phyloP scores from a whole-genome alignment of 1,139 yeast species.

The Yamadazyma blattariae region DNA sequence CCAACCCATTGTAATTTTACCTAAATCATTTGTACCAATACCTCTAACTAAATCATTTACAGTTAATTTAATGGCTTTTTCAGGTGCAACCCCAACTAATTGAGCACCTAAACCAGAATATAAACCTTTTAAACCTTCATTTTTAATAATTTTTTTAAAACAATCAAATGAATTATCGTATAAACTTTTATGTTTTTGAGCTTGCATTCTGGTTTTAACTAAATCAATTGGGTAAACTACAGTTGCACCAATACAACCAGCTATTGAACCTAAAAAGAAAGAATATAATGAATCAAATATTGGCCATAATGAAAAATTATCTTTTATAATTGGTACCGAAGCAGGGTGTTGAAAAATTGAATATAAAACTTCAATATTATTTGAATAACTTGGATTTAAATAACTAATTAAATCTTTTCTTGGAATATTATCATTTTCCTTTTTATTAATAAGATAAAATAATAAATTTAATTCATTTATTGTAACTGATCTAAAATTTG shows the following conservation, averaged over 20 bases:
- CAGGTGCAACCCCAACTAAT: conserved; percentile 96
- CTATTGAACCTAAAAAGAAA: conserved; percentile 86
- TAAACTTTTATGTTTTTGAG: conserved; percentile 71
- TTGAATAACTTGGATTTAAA: conserved; percentile 45
- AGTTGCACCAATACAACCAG: conserved; percentile 98
- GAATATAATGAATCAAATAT: conserved; percentile 86
- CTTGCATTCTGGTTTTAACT: conserved; percentile 97
- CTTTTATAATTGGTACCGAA: conserved; percentile 29
- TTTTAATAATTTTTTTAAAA: conserved; percentile 67
- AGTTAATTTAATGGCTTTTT: conserved; percentile 93
- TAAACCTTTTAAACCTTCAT: conserved; percentile 85
- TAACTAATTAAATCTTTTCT: conserved; percentile 51
- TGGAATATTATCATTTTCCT: conserved; percentile 42
- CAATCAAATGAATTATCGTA: conserved; percentile 87
- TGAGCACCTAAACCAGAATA: conserved; percentile 95
- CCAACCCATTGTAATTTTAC: conserved; percentile 61
- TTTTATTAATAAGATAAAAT: conserved; percentile 46
- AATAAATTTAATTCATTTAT: conserved; percentile 45
- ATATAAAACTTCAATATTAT: conserved; percentile 32
- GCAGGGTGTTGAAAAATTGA: conserved; percentile 47
- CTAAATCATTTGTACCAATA: conserved; percentile 60
- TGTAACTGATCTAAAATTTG: conserved; percentile 50
- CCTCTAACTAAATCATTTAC: conserved; percentile 88
- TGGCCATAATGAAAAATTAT: conserved; percentile 48
- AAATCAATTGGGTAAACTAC: conserved; percentile 97